phyloP scores from a whole-genome alignment of 2,329 filamentous ascomycete genomes.

The Tolypocladium tropicale region DNA sequence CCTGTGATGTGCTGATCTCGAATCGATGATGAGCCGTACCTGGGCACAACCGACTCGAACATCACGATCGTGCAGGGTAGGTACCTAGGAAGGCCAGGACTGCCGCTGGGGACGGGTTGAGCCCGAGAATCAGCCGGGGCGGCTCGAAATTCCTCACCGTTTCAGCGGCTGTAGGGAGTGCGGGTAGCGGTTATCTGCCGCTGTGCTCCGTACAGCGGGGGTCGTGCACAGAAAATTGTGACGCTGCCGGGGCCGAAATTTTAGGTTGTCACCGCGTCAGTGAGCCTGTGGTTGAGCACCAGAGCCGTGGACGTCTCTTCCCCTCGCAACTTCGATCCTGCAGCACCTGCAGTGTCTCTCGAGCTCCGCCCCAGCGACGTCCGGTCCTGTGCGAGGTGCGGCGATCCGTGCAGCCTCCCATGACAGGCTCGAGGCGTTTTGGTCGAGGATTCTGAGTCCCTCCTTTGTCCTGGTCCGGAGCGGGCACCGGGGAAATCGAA shows the following conservation, averaged over 20 bases:
- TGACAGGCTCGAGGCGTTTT: slow-evolving; percentile 21
- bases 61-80: too few species aligned
- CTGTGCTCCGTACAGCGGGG: neutral
- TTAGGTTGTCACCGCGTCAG: slow-evolving; percentile 11
- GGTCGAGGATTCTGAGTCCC: slow-evolving; percentile 17
- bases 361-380: slow-evolving; percentile 8
- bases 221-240: slow-evolving; percentile 14
- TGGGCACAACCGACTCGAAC: too few species aligned
- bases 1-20: too few species aligned
- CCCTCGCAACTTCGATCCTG: neutral
- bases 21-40: too few species aligned
- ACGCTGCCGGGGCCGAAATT: slow-evolving; percentile 16
- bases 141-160: too few species aligned
- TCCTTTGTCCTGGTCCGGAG: slow-evolving; percentile 11
- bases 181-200: neutral
- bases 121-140: neutral
- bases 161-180: neutral
- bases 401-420: slow-evolving; percentile 11
- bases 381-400: slow-evolving; percentile 9
- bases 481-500: slow-evolving; percentile 11
- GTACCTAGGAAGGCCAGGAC: too few species aligned
- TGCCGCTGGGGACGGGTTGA: neutral
- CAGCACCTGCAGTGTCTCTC: neutral
- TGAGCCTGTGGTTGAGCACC: slow-evolving; percentile 1
- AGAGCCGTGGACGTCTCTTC: neutral